Evolutionary conservation across 192 early-diverging fungal species (phyloP).

Genomic region (Lunasporangiospora selenospora): DNA sequence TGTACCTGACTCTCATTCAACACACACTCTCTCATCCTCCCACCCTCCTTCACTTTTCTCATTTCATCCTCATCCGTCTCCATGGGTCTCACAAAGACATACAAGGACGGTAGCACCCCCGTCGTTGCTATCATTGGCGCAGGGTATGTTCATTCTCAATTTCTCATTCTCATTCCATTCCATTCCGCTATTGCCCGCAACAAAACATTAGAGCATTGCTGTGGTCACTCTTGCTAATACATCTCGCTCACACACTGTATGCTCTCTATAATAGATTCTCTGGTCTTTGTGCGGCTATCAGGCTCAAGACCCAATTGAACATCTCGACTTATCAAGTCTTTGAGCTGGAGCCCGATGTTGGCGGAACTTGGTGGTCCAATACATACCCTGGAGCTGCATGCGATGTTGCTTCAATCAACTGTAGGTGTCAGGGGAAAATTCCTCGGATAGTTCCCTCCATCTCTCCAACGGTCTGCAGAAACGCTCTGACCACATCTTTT

Average conservation of each 20-base stretch:
- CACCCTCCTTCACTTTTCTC: not conserved
- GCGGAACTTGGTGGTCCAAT: constrained; percentile 61
- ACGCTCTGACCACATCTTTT: too few relatives aligned
- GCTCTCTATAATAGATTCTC: constrained; percentile 38
- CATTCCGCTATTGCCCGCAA: too few relatives aligned
- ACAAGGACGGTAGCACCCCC: constrained; percentile 41
- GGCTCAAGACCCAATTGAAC: constrained; percentile 52
- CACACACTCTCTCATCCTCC: not conserved
- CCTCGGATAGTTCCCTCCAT: too few relatives aligned
- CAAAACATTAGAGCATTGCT: too few relatives aligned
- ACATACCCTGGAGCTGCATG: constrained; percentile 59
- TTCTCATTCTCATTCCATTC: too few relatives aligned
- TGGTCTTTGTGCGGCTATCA: constrained; percentile 59
- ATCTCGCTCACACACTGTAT: not conserved
- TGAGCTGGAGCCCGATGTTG: constrained; percentile 54
- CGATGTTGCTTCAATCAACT: constrained; percentile 57
- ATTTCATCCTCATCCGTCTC: not conserved
- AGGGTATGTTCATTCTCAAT: constrained; percentile 35
- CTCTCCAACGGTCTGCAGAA: too few relatives aligned
- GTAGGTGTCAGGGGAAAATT: too few relatives aligned
- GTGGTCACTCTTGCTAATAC: too few relatives aligned
- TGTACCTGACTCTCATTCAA: not conserved
- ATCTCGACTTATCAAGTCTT: constrained; percentile 49
- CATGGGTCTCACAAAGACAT: constrained; percentile 45
- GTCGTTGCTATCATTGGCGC: constrained; percentile 52